phyloP scores from a whole-genome alignment of 495 filamentous ascomycete species.

The Penicillium lagena region DNA sequence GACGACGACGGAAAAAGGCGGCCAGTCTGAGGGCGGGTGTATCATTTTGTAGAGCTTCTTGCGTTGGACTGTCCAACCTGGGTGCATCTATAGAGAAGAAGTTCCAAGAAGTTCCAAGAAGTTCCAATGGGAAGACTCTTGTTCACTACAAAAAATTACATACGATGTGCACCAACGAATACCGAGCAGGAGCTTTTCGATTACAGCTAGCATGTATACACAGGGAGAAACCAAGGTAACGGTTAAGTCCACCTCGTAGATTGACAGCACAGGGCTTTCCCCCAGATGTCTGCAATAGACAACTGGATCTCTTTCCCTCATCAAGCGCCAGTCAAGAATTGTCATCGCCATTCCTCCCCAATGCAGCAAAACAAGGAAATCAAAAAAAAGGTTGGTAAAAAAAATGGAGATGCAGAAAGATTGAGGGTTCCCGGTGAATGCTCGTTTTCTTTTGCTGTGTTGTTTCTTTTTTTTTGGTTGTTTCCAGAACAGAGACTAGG shows the following conservation, averaged over 20 bases:
- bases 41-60: constrained; percentile 27
- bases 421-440: constrained; percentile 27
- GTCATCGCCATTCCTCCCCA: constrained; percentile 40
- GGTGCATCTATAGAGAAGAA: too few species aligned
- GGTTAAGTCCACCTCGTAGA: constrained; percentile 56
- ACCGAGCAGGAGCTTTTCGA: constrained; percentile 32
- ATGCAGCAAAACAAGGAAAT: constrained; percentile 23
- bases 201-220: constrained; percentile 35
- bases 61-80: not conserved
- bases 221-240: constrained; percentile 51
- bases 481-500: constrained; percentile 34
- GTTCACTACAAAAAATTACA: too few species aligned
- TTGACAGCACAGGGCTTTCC: constrained; percentile 91
- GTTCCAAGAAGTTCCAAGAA: too few species aligned
- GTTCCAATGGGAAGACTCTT: too few species aligned
- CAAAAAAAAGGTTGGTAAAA: constrained; percentile 19
- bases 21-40: constrained; percentile 44
- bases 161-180: constrained; percentile 1
- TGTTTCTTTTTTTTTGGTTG: constrained; percentile 28
- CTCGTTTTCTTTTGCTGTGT: constrained; percentile 35
- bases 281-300: constrained; percentile 46
- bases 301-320: constrained; percentile 95
- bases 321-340: constrained; percentile 67
- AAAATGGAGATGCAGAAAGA: constrained; percentile 23
- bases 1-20: constrained; percentile 46